A percentile compares a stretch with the other conserved stretches of the same genome.
Conservation (phyloP, 257 asterid genomes). For the Nicotiana benthamiana region DNA sequence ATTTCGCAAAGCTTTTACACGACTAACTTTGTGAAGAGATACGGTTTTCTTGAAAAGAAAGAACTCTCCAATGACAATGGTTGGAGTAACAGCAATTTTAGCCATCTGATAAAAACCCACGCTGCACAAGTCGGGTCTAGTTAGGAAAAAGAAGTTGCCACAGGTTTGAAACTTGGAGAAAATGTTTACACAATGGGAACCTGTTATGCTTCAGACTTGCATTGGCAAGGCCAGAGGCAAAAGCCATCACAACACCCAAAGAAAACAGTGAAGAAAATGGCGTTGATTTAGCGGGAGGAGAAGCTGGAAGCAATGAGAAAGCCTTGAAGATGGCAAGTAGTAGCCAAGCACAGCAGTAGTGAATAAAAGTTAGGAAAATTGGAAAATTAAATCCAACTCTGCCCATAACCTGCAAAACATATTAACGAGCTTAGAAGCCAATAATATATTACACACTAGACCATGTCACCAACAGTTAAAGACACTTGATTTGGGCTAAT, state of each 20-base stretch:
- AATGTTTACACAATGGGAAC: conserved; percentile 20
- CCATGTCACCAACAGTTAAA: neutral
- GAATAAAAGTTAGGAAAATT: conserved; percentile 72
- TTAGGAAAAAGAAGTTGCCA: conserved; percentile 17
- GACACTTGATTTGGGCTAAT: neutral
- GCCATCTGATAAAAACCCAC: conserved; percentile 97
- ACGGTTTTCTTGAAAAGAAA: conserved; percentile 45
- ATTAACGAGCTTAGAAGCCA: neutral
- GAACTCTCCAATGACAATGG: conserved; percentile 72
- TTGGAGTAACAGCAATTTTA: conserved; percentile 86
- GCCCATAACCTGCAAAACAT: conserved; percentile 65
- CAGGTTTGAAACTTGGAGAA: neutral
- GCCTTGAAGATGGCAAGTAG: conserved; percentile 67
- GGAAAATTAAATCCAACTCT: conserved; percentile 83
- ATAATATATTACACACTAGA: neutral
- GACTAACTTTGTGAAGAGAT: conserved; percentile 46
- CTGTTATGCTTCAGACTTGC: conserved; percentile 76
- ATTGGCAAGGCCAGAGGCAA: conserved; percentile 85
- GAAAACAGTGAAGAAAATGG: conserved; percentile 68
- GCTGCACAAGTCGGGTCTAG: conserved; percentile 36
- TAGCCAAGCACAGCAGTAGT: conserved; percentile 67
- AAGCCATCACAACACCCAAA: conserved; percentile 84
- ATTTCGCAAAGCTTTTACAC: neutral
- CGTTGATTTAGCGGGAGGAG: conserved; percentile 70
- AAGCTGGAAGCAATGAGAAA: conserved; percentile 51